Base-by-base conservation (phyloP, 2,329 filamentous ascomycete species). In the Cordyceps cicadae region DNA sequence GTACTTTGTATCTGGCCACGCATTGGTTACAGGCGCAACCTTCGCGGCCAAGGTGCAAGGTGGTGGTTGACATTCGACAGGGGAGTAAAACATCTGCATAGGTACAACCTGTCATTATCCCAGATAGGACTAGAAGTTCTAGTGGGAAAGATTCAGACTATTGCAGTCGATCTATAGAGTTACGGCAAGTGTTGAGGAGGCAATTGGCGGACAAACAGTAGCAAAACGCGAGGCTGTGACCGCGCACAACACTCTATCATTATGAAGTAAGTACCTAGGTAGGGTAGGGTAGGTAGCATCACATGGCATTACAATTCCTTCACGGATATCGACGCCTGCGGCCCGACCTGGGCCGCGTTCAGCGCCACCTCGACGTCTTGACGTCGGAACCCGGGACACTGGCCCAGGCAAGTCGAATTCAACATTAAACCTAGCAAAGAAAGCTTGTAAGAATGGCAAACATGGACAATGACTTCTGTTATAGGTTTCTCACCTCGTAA, bases 371-470 rank as follows among this genome's bases (percentile, higher is more conserved):
- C 63, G 15, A 63, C 63, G 14, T 64, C 63, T 32, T 53, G 45
- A 26, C 63, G 63, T 26, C 63, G 55, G 24, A 63, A 64, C 2
- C 63, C 63, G 5, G 63, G 59, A n/a, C 59, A 62, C 43, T 62
- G 60, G 24, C 63, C 63, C 5, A 64, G 29, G 19, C 62, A 63
- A 2, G 62, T 52, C 11, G 63, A n/a, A 21, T 62, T 62, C 12
- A 59, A 17, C 37, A 64, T 49, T 15, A 64, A 48, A 19, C 55
- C 63, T 64, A 6, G 14, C 3, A 8, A 17, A 45, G 0, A 12
- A 14, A 5, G 29, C 15, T 37, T 51, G 17, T 46, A 3, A 37
- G 15, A 14, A 19, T 17, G 4, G 45, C 45, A 17, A 32, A 1
- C 19, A 8, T n/a, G 17, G 21, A 3, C 4, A 12, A 8, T 43